Conservation (phyloP, 495 filamentous ascomycete genomes). For the Hypomontagnella submonticulosa region DNA sequence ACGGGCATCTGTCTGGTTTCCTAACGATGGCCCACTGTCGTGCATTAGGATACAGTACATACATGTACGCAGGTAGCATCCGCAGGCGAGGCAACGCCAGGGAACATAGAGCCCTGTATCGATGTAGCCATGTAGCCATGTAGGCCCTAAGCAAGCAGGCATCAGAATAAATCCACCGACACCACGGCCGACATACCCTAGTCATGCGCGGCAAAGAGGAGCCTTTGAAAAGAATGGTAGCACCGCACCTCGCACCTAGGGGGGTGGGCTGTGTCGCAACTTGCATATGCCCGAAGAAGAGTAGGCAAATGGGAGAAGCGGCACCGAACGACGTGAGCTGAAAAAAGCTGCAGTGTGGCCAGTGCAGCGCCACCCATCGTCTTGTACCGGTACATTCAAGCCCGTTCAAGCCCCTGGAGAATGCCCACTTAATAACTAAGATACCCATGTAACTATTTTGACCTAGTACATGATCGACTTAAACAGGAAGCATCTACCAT, state of each 20-base stretch:
- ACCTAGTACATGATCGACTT: slow-evolving; percentile 5
- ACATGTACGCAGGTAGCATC: slow-evolving; percentile 31
- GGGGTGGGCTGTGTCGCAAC: slow-evolving; percentile 57
- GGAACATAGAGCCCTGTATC: neutral
- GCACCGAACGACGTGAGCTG: slow-evolving; percentile 55
- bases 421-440: slow-evolving; percentile 7
- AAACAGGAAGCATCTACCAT: slow-evolving; percentile 24
- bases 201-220: slow-evolving; percentile 50
- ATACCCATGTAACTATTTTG: slow-evolving; percentile 19
- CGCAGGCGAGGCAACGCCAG: slow-evolving; percentile 39
- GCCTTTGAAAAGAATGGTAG: slow-evolving; percentile 13
- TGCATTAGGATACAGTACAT: slow-evolving; percentile 46
- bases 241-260: slow-evolving; percentile 5
- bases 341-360: slow-evolving; percentile 58
- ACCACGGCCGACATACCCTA: slow-evolving; percentile 43
- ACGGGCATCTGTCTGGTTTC: slow-evolving; percentile 36
- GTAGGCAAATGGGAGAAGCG: slow-evolving; percentile 51
- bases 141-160: slow-evolving; percentile 19
- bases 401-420: slow-evolving; percentile 15
- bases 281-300: slow-evolving; percentile 55
- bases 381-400: slow-evolving; percentile 37
- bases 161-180: slow-evolving; percentile 40
- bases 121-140: slow-evolving; percentile 4
- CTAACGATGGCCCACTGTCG: slow-evolving; percentile 41
- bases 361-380: slow-evolving; percentile 53